A percentile compares a stretch with the other conserved stretches of the same genome.
These are phyloP conservation scores for Arachnomyces sp. DNA, from an alignment of 2,329 filamentous ascomycete species.

Conservation along the genomic window DNA sequence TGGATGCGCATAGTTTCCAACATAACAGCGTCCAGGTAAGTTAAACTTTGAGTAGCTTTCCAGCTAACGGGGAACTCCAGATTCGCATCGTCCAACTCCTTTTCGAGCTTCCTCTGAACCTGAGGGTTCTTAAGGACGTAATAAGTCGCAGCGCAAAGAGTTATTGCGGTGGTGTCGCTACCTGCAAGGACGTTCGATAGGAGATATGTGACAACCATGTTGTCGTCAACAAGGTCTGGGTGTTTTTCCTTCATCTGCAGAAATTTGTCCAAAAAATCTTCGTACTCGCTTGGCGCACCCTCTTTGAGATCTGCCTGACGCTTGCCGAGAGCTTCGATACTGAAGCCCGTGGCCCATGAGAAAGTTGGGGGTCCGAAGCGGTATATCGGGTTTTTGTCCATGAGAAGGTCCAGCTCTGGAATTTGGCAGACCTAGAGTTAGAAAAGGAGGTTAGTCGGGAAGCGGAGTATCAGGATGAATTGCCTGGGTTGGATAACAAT, in stretches of 20 bases:
- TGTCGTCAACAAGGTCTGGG: conserved; percentile 14
- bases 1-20: conserved; percentile 12
- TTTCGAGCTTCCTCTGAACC: conserved; percentile 17
- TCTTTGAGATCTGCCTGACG: conserved; percentile 1
- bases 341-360: conserved; percentile 7
- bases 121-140: conserved; percentile 21
- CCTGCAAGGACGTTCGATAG: conserved; percentile 23
- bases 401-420: conserved; percentile 20
- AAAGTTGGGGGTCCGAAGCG: conserved; percentile 21
- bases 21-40: conserved; percentile 10
- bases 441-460: conserved; percentile 8
- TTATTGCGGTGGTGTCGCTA: conserved; percentile 29
- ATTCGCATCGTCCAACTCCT: conserved; percentile 15
- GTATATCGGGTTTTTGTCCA: conserved; percentile 23
- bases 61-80: conserved; percentile 10
- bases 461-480: too few species aligned
- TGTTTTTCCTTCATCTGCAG: conserved; percentile 13
- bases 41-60: conserved; percentile 4
- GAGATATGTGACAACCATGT: conserved; percentile 12
- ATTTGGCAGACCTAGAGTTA: conserved; percentile 12
- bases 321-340: conserved; percentile 7
- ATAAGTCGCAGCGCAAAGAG: conserved; percentile 25
- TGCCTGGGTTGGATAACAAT: too few species aligned
- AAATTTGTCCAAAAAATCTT: conserved; percentile 17
- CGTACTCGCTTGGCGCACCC: not conserved